Evolutionary conservation across 805 yeast genomes (phyloP).

Genomic region (Priceomyces carsonii): DNA sequence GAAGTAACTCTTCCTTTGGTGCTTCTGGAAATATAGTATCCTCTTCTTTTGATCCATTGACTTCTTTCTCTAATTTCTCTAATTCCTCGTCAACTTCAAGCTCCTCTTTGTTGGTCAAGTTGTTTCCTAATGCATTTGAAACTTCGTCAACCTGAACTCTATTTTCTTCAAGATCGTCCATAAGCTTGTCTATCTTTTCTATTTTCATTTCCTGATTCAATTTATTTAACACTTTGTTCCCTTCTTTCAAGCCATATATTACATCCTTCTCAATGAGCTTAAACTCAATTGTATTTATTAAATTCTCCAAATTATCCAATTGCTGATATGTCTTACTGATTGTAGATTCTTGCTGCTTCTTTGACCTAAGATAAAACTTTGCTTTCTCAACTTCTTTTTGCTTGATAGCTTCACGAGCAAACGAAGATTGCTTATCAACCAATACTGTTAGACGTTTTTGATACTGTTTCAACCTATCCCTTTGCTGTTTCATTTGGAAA

Average conservation of each 20-base stretch:
- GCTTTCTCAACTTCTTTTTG: constrained; percentile 61
- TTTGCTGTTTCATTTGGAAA: constrained; percentile 80
- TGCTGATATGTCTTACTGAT: constrained; percentile 74
- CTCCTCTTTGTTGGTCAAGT: constrained; percentile 49
- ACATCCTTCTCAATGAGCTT: constrained; percentile 88
- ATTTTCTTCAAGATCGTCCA: constrained; percentile 87
- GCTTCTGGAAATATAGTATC: constrained; percentile 12
- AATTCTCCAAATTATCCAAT: constrained; percentile 72
- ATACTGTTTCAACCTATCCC: constrained; percentile 81
- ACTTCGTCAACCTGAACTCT: constrained; percentile 75
- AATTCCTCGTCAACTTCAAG: constrained; percentile 69
- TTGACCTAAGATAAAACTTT: constrained; percentile 66
- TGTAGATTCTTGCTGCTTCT: constrained; percentile 80
- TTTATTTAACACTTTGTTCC: constrained; percentile 72
- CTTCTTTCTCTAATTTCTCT: constrained; percentile 49
- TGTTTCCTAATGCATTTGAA: constrained; percentile 49
- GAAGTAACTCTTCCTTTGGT: constrained; percentile 21
- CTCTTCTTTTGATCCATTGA: constrained; percentile 14
- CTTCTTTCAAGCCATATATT: constrained; percentile 74
- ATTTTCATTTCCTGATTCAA: constrained; percentile 77
- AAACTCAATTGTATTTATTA: constrained; percentile 82
- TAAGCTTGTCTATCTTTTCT: constrained; percentile 74
- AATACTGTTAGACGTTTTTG: constrained; percentile 58
- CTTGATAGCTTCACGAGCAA: constrained; percentile 58
- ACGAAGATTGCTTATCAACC: constrained; percentile 58